phyloP scores from a whole-genome alignment of 2,329 filamentous ascomycete species.

The Akanthomyces muscarius region DNA sequence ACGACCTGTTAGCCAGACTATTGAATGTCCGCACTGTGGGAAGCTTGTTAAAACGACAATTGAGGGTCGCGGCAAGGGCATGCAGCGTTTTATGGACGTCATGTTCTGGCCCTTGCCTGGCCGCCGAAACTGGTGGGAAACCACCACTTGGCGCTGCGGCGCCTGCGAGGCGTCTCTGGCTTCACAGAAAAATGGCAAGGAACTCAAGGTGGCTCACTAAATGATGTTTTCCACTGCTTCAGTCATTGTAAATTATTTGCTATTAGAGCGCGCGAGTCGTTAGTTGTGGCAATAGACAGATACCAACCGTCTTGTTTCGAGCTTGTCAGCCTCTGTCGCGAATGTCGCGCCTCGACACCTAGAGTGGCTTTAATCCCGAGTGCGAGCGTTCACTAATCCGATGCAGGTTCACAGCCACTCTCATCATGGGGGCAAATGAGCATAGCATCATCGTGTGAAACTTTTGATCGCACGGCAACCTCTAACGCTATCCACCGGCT shows the following conservation, averaged over 20 bases:
- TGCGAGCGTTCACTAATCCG: too few relatives aligned
- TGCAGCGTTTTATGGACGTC: constrained; percentile 27
- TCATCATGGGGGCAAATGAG: too few relatives aligned
- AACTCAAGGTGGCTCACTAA: not conserved
- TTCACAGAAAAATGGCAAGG: constrained; percentile 16
- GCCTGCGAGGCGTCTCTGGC: constrained; percentile 25
- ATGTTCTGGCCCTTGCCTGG: constrained; percentile 27
- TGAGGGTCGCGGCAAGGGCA: constrained; percentile 22
- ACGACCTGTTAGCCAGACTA: constrained; percentile 19
- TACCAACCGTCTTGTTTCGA: too few relatives aligned
- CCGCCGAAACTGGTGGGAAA: constrained; percentile 18
- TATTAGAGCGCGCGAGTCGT: not conserved
- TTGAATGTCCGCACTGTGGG: constrained; percentile 27
- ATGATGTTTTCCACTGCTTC: too few relatives aligned
- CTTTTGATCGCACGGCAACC: too few relatives aligned
- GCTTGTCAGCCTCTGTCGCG: too few relatives aligned
- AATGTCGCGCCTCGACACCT: too few relatives aligned
- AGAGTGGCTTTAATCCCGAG: too few relatives aligned
- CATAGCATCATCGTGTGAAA: too few relatives aligned
- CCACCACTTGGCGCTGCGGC: constrained; percentile 24
- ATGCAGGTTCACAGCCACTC: too few relatives aligned
- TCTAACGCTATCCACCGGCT: too few relatives aligned
- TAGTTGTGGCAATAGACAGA: too few relatives aligned
- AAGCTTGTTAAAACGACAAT: constrained; percentile 21
- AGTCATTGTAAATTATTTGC: not conserved